Evolutionary conservation across 441 rosid genomes (phyloP).

Genomic region (Macaranga tanarius): DNA sequence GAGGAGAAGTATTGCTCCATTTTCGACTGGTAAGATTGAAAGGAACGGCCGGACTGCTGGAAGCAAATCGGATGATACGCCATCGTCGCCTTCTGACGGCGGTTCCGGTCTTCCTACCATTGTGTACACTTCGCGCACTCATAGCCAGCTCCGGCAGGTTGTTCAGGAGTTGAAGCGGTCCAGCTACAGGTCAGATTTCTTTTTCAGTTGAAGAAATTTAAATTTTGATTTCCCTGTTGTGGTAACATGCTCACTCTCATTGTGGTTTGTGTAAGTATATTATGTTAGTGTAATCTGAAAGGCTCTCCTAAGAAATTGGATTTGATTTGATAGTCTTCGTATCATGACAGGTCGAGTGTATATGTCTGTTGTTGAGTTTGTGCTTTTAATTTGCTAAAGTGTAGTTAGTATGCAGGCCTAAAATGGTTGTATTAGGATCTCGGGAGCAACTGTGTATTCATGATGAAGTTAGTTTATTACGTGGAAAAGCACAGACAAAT

Average conservation of each 20-base stretch:
- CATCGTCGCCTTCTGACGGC: slow-evolving; percentile 34
- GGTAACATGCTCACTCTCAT: background rate
- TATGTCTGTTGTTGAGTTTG: background rate
- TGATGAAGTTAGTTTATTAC: slow-evolving; percentile 77
- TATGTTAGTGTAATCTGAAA: background rate
- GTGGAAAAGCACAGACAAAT: slow-evolving; percentile 84
- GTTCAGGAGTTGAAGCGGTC: slow-evolving; percentile 81
- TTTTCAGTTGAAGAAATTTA: background rate
- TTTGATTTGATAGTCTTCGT: background rate
- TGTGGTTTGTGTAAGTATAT: background rate
- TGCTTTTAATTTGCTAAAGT: slow-evolving; percentile 18
- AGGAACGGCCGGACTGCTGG: slow-evolving; percentile 34
- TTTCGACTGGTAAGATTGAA: slow-evolving; percentile 55
- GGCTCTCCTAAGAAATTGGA: background rate
- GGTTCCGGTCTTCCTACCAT: slow-evolving; percentile 63
- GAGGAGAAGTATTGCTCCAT: slow-evolving; percentile 86
- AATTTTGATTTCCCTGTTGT: background rate
- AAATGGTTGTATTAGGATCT: slow-evolving; percentile 92
- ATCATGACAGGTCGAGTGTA: background rate
- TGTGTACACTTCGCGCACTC: slow-evolving; percentile 85
- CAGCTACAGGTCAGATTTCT: slow-evolving; percentile 65
- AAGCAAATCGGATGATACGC: slow-evolving; percentile 34
- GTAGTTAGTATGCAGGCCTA: slow-evolving; percentile 65
- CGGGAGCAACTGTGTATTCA: slow-evolving; percentile 93
- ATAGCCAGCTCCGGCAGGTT: slow-evolving; percentile 96